Evolutionary conservation across 306 rosid genomes (phyloP), one percentile per base, ranked within the genome.

Genomic region (Lithocarpus polystachyus): DNA sequence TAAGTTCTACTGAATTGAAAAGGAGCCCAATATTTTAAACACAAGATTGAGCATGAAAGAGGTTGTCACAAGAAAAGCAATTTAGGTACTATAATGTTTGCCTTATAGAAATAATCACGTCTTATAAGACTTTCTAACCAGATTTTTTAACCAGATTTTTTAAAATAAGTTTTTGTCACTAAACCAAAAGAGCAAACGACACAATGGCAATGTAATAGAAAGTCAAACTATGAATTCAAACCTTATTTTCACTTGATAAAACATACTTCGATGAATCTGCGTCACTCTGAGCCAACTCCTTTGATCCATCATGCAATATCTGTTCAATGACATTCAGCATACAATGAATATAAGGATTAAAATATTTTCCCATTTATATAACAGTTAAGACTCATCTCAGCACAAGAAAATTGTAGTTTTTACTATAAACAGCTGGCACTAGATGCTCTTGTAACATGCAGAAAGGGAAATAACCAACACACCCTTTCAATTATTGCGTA

Each of bases 401-500:
- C 76, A 77, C 56, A 56, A 28, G 76, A 74, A 82, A 20, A n/a
- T 26, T 55, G 69, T 57, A 72, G 74, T 35, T 67, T 68, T 84
- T 68, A 76, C 80, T 59, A 81, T 33, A 64, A 64, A 78, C 78
- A 28, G 78, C 68, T 80, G 82, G 80, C 89, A 78, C 89, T 51
- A 81, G 73, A 82, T 78, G 71, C 86, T 74, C 90, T 84, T 68
- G 61, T 83, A 81, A 84, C 78, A 82, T 85, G 79, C 90, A 75
- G 79, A 87, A 88, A 87, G 93, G 93, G 91, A 92, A 90, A 90
- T 87, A 87, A 95, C 91, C 88, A 93, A 95, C 97, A 95, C 97
- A 95, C 97, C 99, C 99, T 95, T 91, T 95, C 94, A 90, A 93
- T 88, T 90, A 91, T 93, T 96, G 96, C 99, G 80, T 96, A 96